Evolutionary conservation across 1,284 basidiomycete genomes (phyloP).

Genomic region (Xerocomus minutiporus): DNA sequence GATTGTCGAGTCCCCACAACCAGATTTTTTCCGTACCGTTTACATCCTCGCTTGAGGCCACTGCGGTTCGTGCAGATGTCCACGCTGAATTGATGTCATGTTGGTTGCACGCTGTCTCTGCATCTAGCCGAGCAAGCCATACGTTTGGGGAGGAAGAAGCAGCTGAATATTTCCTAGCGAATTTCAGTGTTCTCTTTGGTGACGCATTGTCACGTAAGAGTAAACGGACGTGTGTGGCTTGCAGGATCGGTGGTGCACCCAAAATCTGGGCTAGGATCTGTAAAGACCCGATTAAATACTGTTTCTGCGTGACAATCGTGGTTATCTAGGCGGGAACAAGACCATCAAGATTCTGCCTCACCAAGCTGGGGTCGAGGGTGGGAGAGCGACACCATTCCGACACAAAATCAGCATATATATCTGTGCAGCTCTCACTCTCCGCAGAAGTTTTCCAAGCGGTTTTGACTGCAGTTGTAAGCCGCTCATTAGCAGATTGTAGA

Average conservation of each 20-base stretch:
- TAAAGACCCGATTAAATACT: constrained; percentile 53
- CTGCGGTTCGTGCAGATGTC: constrained; percentile 40
- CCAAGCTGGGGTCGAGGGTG: constrained; percentile 50
- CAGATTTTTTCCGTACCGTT: constrained; percentile 39
- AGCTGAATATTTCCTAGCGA: constrained; percentile 43
- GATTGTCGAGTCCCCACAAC: constrained; percentile 46
- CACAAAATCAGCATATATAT: constrained; percentile 55
- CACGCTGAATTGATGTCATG: constrained; percentile 35
- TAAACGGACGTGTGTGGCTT: constrained; percentile 47
- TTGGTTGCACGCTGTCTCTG: constrained; percentile 36
- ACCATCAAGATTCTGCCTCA: constrained; percentile 34
- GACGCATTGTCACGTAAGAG: constrained; percentile 31
- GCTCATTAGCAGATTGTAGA: constrained; percentile 56
- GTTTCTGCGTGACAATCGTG: constrained; percentile 33
- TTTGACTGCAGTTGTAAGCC: constrained; percentile 37
- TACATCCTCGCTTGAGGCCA: constrained; percentile 27
- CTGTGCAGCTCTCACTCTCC: neutral
- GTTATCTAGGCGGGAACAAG: neutral
- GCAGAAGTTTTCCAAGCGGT: constrained; percentile 7
- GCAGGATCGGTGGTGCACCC: constrained; percentile 36
- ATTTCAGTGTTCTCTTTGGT: constrained; percentile 38
- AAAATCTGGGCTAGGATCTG: constrained; percentile 39
- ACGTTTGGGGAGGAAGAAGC: constrained; percentile 36
- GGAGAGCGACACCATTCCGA: constrained; percentile 48
- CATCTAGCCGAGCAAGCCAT: constrained; percentile 52